Base-by-base conservation (phyloP, 495 filamentous ascomycete genomes). In the Platismatia glauca region DNA sequence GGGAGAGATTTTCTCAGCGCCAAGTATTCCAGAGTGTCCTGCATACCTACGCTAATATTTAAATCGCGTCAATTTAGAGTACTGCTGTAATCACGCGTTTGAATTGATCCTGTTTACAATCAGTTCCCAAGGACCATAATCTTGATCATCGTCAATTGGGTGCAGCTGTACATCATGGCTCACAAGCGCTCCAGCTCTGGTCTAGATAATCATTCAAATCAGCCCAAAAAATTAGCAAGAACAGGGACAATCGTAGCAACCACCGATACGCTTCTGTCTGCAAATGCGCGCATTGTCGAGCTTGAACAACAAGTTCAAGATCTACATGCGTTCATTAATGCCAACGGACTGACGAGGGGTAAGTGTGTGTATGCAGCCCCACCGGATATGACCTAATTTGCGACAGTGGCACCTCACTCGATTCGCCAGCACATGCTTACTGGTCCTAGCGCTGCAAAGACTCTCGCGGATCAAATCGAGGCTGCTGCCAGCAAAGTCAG, bases 271-370 rank as follows among this genome's bases (percentile, higher is more conserved):
- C 9, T 50, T 50, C 24, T 15, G 9, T 50, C 46, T 29, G 55
- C 55, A 27, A 57, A 57, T n/a, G 55, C 55, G 12, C 55, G 55
- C 33, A n/a, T 37, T 16, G n/a, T 22, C 55, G 55, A 57, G 55
- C 55, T 57, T 7, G 55, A 57, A 41, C 20, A 13, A 15, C 55
- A 57, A 37, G 31, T 57, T 4, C 20, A 57, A 41, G 55, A 37
- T 35, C 55, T 57, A 20, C 55, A 57, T 22, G 55, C 33, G 13
- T 57, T 37, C 55, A 57, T 57, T 7, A 1, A 57, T 29, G 37
- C 34, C 55, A 22, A 35, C 11, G 37, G 37, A 11, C 34, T 57
- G 1, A 41, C 31, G n/a, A n/a, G 20, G 3, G 18, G 55, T 37
- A 37, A 20, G 24, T 50, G 46, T 27, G 22, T 7, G 24, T 15